A percentile compares a stretch with the other conserved stretches of the same genome.
These are phyloP conservation scores for Cornus suecica DNA, from an alignment of 148 eudicot species.

Conservation along the genomic window DNA sequence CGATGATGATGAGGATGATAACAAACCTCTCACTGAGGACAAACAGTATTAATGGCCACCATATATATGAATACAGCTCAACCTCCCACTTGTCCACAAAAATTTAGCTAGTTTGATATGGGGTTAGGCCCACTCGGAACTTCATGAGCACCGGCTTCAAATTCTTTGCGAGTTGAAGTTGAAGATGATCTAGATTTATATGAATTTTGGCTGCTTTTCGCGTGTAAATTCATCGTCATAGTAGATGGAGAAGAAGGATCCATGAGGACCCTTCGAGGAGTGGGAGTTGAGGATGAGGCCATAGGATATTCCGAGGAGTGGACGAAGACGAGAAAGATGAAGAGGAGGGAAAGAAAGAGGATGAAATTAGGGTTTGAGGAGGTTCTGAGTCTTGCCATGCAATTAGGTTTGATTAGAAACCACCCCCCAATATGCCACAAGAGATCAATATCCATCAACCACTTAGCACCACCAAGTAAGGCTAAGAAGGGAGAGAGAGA, in stretches of 20 bases:
- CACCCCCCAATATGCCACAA: constrained; percentile 73
- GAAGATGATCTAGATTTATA: background rate
- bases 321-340: constrained; percentile 24
- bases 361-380: constrained; percentile 23
- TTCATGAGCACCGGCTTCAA: constrained; percentile 58
- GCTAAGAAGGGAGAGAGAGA: constrained; percentile 8
- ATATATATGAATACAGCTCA: background rate
- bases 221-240: constrained; percentile 12
- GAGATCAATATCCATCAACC: constrained; percentile 78
- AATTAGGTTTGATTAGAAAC: constrained; percentile 26
- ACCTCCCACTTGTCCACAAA: background rate
- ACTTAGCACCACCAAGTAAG: background rate
- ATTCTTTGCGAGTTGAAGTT: constrained; percentile 15
- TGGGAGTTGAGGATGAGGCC: constrained; percentile 20
- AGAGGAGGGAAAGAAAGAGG: constrained; percentile 25
- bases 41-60: constrained; percentile 3
- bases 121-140: constrained; percentile 93
- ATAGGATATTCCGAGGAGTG: constrained; percentile 26
- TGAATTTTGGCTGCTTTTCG: constrained; percentile 16
- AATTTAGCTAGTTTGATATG: constrained; percentile 47
- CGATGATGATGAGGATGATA: background rate
- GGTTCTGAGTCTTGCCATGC: constrained; percentile 56
- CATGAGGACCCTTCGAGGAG: background rate
- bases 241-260: constrained; percentile 9
- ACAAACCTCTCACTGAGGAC: constrained; percentile 13